Base-by-base conservation (phyloP, 768 basidiomycete species). In the Porphyrellus cyaneotinctus region DNA sequence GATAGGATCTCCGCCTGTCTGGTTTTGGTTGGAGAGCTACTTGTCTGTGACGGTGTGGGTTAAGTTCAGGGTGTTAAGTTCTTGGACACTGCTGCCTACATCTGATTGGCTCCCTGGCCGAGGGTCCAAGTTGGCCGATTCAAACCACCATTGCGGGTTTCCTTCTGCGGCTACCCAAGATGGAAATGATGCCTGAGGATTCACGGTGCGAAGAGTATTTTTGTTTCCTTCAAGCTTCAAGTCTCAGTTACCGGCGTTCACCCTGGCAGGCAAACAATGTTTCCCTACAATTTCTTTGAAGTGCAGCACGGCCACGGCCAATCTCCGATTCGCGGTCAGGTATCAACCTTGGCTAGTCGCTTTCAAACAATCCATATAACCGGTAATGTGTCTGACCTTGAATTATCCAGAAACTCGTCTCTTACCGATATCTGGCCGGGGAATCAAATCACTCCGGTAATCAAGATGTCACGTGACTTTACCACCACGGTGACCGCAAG, bases 1-100 rank as follows among this genome's bases (percentile, higher is more conserved):
- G 49, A 49, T 18, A 37, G 28, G 59, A 62, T 66, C 61, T 63
- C 60, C 63, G 60, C 63, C 49, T n/a, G 44, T 55, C 63, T 63
- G 42, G 44, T 65, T 64, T 52, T 49, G 57, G 54, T 49, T 45
- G 59, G 18, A 12, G 39, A 30, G 48, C 43, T 59, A 8, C 52
- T 49, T 49, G 62, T 52, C 52, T 50, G 49, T 58, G 42, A 17
- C 15, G 48, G 49, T 30, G 55, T 42, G 37, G 18, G 43, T 41
- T 28, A 51, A 43, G 53, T 51, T 54, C 54, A 64, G 56, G 47
- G 59, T 61, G 38, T 32, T 48, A 30, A 54, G 42, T 43, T 57
- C 42, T 38, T 31, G 44, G 52, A 49, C 38, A 46, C 47, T 51
- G 41, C 20, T 53, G 33, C 59, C 62, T 44, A 46, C 48, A 46